phyloP scores from a whole-genome alignment of 352 stramenopile genomes.

The Phytophthora vignae region DNA sequence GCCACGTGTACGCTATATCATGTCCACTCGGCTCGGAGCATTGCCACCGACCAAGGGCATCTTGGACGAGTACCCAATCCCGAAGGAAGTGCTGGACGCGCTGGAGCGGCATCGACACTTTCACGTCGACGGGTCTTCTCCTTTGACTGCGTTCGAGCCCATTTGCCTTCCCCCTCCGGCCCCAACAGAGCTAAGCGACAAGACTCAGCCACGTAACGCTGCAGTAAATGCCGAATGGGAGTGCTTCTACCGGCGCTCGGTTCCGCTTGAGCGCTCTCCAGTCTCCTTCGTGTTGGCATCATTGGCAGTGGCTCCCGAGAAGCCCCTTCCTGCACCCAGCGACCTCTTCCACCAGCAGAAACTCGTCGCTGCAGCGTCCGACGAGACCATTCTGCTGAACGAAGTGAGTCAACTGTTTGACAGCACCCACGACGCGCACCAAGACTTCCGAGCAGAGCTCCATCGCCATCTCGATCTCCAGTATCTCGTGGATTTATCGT shows the following conservation, averaged over 20 bases:
- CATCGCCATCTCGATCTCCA: constrained; percentile 69
- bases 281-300: constrained; percentile 77
- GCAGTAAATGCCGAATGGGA: constrained; percentile 47
- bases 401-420: constrained; percentile 75
- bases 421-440: constrained; percentile 67
- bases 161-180: constrained; percentile 28
- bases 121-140: constrained; percentile 66
- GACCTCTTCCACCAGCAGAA: constrained; percentile 75
- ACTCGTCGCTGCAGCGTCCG: constrained; percentile 44
- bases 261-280: constrained; percentile 69
- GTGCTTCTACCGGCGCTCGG: constrained; percentile 67
- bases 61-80: constrained; percentile 77
- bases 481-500: constrained; percentile 73
- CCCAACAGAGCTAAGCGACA: constrained; percentile 12
- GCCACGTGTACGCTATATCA: constrained; percentile 75
- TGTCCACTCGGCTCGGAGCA: constrained; percentile 61
- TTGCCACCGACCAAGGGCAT: constrained; percentile 70
- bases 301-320: constrained; percentile 56
- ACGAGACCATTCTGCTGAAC: constrained; percentile 67
- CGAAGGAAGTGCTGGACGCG: constrained; percentile 71
- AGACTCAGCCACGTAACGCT: not conserved
- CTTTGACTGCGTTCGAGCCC: constrained; percentile 66
- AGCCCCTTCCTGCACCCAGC: constrained; percentile 54
- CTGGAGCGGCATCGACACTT: constrained; percentile 72
- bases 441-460: constrained; percentile 62